phyloP scores from a whole-genome alignment of 225 moss, liverwort and hornwort genomes.

The Polytrichum formosum region DNA sequence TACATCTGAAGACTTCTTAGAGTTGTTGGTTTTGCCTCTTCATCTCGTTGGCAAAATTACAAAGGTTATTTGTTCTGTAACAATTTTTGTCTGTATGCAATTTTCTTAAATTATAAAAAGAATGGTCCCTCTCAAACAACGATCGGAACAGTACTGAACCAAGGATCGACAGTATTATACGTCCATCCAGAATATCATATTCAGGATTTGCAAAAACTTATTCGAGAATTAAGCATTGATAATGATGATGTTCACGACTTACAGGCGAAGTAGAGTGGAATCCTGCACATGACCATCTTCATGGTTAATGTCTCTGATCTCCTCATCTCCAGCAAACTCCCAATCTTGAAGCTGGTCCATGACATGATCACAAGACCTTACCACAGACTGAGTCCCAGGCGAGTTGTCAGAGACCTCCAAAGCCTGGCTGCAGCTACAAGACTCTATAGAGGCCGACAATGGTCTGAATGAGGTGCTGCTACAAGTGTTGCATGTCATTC shows the following conservation, averaged over 20 bases:
- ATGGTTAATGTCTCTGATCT: slow-evolving; percentile 2
- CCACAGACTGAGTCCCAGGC: slow-evolving; percentile 17
- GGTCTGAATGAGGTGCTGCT: slow-evolving; percentile 7
- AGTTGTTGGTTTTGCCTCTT: not conserved
- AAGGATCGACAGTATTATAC: not conserved
- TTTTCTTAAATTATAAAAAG: too few species aligned
- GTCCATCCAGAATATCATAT: not conserved
- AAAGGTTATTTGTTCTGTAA: too few species aligned
- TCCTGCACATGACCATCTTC: slow-evolving; percentile 39
- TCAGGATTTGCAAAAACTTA: too few species aligned
- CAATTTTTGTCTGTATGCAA: too few species aligned
- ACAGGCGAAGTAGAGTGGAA: slow-evolving; percentile 35
- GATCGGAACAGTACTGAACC: not conserved
- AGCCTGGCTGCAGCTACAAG: slow-evolving; percentile 20
- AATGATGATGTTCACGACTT: not conserved
- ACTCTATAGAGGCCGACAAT: slow-evolving; percentile 8
- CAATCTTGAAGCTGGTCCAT: slow-evolving; percentile 28
- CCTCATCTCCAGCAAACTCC: slow-evolving; percentile 63
- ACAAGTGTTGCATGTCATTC: slow-evolving; percentile 24
- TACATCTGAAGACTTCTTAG: not conserved
- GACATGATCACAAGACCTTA: slow-evolving; percentile 20
- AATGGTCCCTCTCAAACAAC: too few species aligned
- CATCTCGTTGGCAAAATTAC: too few species aligned
- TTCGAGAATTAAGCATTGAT: not conserved
- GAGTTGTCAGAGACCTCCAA: slow-evolving; percentile 13